Base-by-base conservation (phyloP, 768 basidiomycete genomes). In the Suillus occidentalis region DNA sequence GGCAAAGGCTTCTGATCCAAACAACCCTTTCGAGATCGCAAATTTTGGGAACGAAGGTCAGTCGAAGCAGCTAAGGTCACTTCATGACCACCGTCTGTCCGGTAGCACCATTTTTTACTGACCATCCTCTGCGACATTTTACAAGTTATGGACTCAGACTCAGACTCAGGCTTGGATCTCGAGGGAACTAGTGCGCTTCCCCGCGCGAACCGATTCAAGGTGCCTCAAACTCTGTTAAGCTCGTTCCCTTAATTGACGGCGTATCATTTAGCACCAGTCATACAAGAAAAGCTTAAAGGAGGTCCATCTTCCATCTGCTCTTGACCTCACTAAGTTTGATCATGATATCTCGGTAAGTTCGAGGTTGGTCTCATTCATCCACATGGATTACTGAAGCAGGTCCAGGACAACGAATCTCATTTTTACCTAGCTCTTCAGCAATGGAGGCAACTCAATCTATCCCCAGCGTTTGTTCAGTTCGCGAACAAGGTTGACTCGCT, bases 391-490 rank as follows among this genome's bases (percentile, higher is more conserved):
- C 42, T 25, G 9, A 53, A 7, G n/a, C 43, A 28, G 31, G 39
- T 68, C 3, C 62, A 93, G 90, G 90, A 94, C 67, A 85, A 86
- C 71, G 87, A 88, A 63, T 92, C 90, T 0, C 89, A 93, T 72
- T 95, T 96, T 70, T 87, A 89, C 62, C 82, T 85, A 68, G 84
- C 90, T 3, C 79, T 96, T 39, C 81, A 86, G 34, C 87, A 91
- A 71, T 92, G 90, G 89, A 80, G 84, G 68, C 89, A 95, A 69
- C 83, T 95, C 65, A 94, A 92, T 74, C 84, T 96, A 25, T 83
- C 92, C 2, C 85, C 90, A 1, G 81, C 87, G 2, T 95, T 95
- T 74, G 75, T 94, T 62, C 76, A 80, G 36, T 95, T 94, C 71
- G 87, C 89, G 2, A 81, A 83, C 64, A 82, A 83, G 66, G 86